Base-by-base conservation (phyloP, 2,329 filamentous ascomycete species). In the Ustulina deusta region DNA sequence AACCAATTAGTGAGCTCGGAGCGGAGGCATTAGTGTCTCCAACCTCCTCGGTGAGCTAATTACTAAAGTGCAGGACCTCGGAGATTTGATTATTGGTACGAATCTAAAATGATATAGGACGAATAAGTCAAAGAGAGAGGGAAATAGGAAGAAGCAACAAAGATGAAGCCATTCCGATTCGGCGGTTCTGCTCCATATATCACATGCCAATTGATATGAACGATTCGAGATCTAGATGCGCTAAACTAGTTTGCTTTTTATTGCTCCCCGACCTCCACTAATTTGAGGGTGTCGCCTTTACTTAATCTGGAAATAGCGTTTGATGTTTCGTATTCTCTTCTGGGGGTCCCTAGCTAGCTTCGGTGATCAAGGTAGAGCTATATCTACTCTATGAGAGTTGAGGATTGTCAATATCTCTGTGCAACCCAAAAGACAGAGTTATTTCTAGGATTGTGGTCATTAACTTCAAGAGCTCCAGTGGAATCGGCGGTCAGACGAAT, bases 221-320 rank as follows among this genome's bases (percentile, higher is more conserved):
- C 2, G 48, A 2, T 15, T 61, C 25, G 11, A 15, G 25, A n/a
- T 44, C 59, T 22, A 36, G 44, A 49, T 49, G 44, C 3, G 17
- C 44, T 49, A 51, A 25, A 25, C 36, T 34, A 52, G 42, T 2
- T 25, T 13, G 20, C 13, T 46, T 46, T 9, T n/a, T n/a, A n/a
- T n/a, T 22, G 20, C 10, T 5, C 25, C 1, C 20, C n/a, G 7
- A 44, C 34, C 10, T 48, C 58, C 22, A 15, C 17, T 29, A 13
- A 17, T 6, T 40, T 22, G 25, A 3, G 7, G 2, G 27, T n/a
- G 13, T n/a, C 17, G 25, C n/a, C n/a, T 62, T 48, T 29, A 56
- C 42, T 25, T 15, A 48, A 40, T 20, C 36, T 48, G 42, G 51
- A 38, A 48, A 62, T 56, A 56, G 40, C 29, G 40, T 22, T 17